phyloP scores from a whole-genome alignment of 768 basidiomycete genomes.

The Rhizopogon vinicolor region DNA sequence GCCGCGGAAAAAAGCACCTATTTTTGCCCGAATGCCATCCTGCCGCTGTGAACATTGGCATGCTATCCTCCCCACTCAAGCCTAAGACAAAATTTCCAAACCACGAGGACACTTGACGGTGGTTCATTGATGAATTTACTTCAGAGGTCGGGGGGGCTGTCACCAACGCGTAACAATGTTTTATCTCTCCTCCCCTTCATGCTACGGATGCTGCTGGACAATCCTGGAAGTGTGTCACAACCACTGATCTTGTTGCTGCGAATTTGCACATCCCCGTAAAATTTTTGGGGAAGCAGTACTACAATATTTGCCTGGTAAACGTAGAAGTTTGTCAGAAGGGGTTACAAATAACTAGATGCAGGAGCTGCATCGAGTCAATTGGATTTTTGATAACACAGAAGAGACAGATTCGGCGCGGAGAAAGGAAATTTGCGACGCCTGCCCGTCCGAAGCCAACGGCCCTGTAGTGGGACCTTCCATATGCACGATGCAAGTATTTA shows the following conservation, averaged over 20 bases:
- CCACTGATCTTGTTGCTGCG: constrained; percentile 26
- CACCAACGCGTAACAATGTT: neutral
- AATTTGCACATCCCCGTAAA: constrained; percentile 33
- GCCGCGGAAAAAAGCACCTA: constrained; percentile 20
- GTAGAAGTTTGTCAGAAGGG: neutral
- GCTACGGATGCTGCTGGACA: constrained; percentile 25
- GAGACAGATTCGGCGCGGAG: constrained; percentile 8
- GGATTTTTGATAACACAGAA: neutral
- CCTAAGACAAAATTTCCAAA: constrained; percentile 40
- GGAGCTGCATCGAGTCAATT: neutral
- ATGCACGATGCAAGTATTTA: neutral
- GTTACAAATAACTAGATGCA: neutral
- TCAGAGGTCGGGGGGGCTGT: constrained; percentile 23
- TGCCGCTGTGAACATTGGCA: constrained; percentile 18
- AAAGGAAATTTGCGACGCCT: neutral
- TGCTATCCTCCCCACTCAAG: constrained; percentile 33
- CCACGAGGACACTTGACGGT: constrained; percentile 34
- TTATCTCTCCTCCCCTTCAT: constrained; percentile 14
- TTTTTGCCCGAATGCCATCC: constrained; percentile 37
- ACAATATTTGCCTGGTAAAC: constrained; percentile 30
- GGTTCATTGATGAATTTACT: constrained; percentile 24
- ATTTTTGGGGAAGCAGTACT: constrained; percentile 31
- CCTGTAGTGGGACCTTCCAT: neutral
- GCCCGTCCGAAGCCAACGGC: neutral
- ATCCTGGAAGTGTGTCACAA: constrained; percentile 30